Base-by-base conservation (phyloP, 2,329 filamentous ascomycete genomes). In the Pezicula rhizophila region DNA sequence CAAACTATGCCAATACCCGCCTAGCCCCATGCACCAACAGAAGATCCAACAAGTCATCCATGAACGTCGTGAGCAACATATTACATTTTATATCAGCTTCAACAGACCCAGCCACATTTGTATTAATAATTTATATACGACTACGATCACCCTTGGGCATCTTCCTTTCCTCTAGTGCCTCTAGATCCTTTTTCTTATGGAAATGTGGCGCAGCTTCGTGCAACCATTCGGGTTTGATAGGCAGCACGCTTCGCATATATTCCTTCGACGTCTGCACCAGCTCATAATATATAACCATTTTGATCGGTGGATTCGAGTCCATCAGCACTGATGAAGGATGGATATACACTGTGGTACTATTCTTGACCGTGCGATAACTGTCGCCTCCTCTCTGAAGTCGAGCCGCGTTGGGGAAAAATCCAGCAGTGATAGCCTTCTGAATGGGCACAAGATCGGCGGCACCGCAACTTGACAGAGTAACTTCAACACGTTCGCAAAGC, bases 341-440 rank as follows among this genome's bases (percentile, higher is more conserved):
- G n/a, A 97, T 78, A 65, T 89, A 92, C 2, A 96, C 90, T 5
- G 85, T 88, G 58, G 89, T 84, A 55, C 87, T 88, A 60, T 87
- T 95, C 77, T 95, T 96, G 57, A 97, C 83, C 0, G 90, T 96
- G 17, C 91, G 80, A 68, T 99, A 99, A 52, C 81, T 86, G 62
- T 95, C 87, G 2, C 93, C 93, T 38, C 86, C 85, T 42, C 87
- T 78, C 64, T 93, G 85, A 48, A 99, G 70, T 2, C 89, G 75
- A 1, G 91, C 91, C 0, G 91, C 90, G 65, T 97, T 96, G 15
- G 88, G 84, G 74, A 97, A 97, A 76, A 96, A 99, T 1, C 92
- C 93, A 0, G 90, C 84, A 1, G 89, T 91, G 46, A 99, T 78
- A 11, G 91, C 86, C 52, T 95, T 91, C 61, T 91, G 86, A 58